Conservation (phyloP, 1,284 basidiomycete genomes). For the Trametes pubescens region DNA sequence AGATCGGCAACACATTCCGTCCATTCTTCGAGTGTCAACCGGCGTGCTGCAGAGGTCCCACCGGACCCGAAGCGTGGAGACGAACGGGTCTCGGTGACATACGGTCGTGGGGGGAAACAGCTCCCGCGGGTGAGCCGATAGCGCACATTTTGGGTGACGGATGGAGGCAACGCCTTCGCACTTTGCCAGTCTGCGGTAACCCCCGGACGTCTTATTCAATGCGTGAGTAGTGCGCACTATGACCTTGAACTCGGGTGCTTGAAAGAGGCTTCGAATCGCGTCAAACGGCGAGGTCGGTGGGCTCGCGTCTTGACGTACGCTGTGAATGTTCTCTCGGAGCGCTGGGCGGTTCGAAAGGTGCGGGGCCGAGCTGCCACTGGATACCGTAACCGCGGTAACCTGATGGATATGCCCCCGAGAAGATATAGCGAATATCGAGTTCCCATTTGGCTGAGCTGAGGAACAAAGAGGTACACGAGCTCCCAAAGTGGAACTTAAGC, state of each 20-base stretch:
- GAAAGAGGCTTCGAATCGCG: not conserved
- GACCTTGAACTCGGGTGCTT: not conserved
- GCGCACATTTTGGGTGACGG: not conserved
- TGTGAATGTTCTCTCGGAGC: not conserved
- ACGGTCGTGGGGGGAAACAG: not conserved
- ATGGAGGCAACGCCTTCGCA: not conserved
- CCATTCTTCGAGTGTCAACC: not conserved
- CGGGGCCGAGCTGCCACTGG: not conserved
- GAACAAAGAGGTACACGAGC: no score
- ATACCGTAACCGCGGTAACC: not conserved
- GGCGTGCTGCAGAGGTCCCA: not conserved
- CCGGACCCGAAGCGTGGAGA: constrained; percentile 9
- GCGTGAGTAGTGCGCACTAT: not conserved
- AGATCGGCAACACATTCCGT: no score
- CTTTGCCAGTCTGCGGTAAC: no score
- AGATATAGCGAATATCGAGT: no score
- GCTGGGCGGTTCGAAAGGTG: not conserved
- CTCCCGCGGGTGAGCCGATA: not conserved
- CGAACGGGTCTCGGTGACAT: not conserved
- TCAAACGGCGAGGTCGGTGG: not conserved
- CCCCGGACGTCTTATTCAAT: not conserved
- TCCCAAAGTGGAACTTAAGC: no score
- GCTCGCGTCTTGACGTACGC: not conserved
- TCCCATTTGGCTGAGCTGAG: no score
- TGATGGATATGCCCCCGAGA: not conserved